A percentile compares a stretch with the other conserved stretches of the same genome.
Evolutionary conservation across 2,329 filamentous ascomycete species (phyloP).

Genomic region (Arthrobotrys musiformis): DNA sequence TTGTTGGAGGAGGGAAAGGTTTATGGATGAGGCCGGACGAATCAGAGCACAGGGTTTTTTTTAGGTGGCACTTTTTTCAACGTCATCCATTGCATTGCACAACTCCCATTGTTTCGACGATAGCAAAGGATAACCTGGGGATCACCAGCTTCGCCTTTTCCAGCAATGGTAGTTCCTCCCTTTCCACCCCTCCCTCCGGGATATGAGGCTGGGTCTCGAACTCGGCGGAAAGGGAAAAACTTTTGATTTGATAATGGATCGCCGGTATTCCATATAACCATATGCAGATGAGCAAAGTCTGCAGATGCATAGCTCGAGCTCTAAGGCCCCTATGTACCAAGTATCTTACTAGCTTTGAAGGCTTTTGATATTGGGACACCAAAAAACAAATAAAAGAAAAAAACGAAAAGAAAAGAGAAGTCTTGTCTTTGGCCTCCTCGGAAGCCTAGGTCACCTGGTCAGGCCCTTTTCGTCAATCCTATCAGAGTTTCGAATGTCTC

Average conservation of each 20-base stretch:
- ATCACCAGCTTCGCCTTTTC: slow-evolving; percentile 42
- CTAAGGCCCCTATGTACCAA: background rate
- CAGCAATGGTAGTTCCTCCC: slow-evolving; percentile 40
- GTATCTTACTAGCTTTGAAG: slow-evolving; percentile 11
- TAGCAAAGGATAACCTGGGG: slow-evolving; percentile 13
- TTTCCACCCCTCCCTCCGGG: too few species aligned
- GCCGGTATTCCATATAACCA: slow-evolving; percentile 14
- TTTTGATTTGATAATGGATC: slow-evolving; percentile 25
- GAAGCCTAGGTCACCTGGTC: slow-evolving; percentile 31
- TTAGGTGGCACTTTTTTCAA: background rate
- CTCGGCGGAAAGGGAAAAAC: slow-evolving; percentile 24
- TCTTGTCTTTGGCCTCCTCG: slow-evolving; percentile 15
- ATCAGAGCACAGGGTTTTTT: slow-evolving; percentile 12
- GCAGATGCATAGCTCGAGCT: slow-evolving; percentile 6
- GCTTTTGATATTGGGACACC: slow-evolving; percentile 7
- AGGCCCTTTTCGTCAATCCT: slow-evolving; percentile 3
- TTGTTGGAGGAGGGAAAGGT: slow-evolving; percentile 5
- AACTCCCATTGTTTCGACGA: slow-evolving; percentile 12
- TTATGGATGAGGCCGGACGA: slow-evolving; percentile 25
- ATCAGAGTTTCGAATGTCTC: slow-evolving; percentile 23
- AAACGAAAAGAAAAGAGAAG: background rate
- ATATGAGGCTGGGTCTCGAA: slow-evolving; percentile 22
- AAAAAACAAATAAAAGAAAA: too few species aligned
- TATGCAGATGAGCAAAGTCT: slow-evolving; percentile 25
- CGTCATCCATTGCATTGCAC: slow-evolving; percentile 27